phyloP scores from a whole-genome alignment of 2,329 filamentous ascomycete genomes.

The Claviceps quebecensis region DNA sequence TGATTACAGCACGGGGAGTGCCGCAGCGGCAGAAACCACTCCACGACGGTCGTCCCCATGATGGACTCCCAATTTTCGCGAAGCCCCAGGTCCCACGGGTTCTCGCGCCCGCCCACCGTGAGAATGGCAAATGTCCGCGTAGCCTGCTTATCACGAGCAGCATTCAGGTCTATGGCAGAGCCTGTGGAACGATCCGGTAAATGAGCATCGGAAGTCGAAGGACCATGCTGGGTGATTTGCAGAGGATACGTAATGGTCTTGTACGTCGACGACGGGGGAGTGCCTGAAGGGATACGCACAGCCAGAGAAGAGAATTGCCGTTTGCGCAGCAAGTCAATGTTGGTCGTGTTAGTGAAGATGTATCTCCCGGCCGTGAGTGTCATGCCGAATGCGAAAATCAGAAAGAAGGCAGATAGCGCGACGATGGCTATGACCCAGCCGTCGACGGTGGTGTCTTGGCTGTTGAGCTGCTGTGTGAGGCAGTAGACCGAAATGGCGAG shows the following conservation, averaged over 20 bases:
- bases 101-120: conserved; percentile 57
- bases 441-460: conserved; percentile 29
- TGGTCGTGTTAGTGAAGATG: conserved; percentile 61
- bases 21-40: conserved; percentile 71
- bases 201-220: neutral
- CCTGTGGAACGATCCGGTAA: conserved; percentile 8
- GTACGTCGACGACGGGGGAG: conserved; percentile 28
- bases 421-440: conserved; percentile 52
- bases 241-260: conserved; percentile 47
- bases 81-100: conserved; percentile 68
- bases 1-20: conserved; percentile 63
- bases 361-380: conserved; percentile 56
- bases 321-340: conserved; percentile 62
- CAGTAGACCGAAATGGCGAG: conserved; percentile 52
- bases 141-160: conserved; percentile 30
- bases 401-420: conserved; percentile 56
- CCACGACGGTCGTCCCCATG: conserved; percentile 56
- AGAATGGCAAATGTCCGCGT: conserved; percentile 67
- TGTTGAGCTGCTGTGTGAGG: conserved; percentile 36
- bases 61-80: conserved; percentile 62
- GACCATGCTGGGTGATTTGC: neutral
- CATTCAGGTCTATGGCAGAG: conserved; percentile 6
- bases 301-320: conserved; percentile 58
- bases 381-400: conserved; percentile 72
- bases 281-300: conserved; percentile 47